A percentile compares a stretch with the other conserved stretches of the same genome.
Conservation (phyloP, 805 yeast species). For the Lipomyces japonicus region DNA sequence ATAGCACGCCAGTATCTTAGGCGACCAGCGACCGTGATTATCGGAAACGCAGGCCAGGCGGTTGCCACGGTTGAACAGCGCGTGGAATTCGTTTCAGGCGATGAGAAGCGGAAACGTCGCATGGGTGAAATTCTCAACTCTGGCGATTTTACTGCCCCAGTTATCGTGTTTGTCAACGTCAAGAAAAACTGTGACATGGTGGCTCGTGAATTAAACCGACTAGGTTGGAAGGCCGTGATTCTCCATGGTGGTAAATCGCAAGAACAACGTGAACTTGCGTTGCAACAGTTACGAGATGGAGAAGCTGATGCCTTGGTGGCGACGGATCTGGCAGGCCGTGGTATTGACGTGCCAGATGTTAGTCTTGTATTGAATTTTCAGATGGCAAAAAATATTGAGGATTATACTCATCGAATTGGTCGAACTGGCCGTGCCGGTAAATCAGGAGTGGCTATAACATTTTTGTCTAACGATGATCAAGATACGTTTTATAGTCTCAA, state of each 20-base stretch:
- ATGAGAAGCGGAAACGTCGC: constrained; percentile 46
- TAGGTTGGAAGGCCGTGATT: constrained; percentile 51
- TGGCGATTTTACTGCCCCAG: constrained; percentile 47
- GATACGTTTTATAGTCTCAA: constrained; percentile 49
- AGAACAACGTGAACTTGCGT: constrained; percentile 76
- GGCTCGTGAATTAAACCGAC: constrained; percentile 47
- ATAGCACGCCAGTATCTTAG: constrained; percentile 60
- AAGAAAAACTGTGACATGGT: constrained; percentile 69
- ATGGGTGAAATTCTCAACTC: constrained; percentile 42
- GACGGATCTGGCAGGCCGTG: constrained; percentile 95
- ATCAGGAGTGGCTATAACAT: constrained; percentile 70
- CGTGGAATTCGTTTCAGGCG: constrained; percentile 52
- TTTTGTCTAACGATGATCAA: constrained; percentile 57
- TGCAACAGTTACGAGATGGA: constrained; percentile 55
- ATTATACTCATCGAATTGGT: constrained; percentile 88
- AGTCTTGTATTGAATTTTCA: constrained; percentile 83
- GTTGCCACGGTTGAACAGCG: constrained; percentile 67
- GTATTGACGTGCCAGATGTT: constrained; percentile 86
- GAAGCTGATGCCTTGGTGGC: constrained; percentile 68
- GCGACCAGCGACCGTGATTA: constrained; percentile 58
- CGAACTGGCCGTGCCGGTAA: constrained; percentile 96
- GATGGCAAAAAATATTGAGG: constrained; percentile 72
- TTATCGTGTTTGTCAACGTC: constrained; percentile 78
- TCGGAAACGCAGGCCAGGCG: constrained; percentile 66
- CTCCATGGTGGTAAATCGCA: constrained; percentile 88